Evolutionary conservation across 768 basidiomycete species (phyloP), one percentile per base, ranked within the genome.

Genomic region (Sarcomyxa edulis): DNA sequence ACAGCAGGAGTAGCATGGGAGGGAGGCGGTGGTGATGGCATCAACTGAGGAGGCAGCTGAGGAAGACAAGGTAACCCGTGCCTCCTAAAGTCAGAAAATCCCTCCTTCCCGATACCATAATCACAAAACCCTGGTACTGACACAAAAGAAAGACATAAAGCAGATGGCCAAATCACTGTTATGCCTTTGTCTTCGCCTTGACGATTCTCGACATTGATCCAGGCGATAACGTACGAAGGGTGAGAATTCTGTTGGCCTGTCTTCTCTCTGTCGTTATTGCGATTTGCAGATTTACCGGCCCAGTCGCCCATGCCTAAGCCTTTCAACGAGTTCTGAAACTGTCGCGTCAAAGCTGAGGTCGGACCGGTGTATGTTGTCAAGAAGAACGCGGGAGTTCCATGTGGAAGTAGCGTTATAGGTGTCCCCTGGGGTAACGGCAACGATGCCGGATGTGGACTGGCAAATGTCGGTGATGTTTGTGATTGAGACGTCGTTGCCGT

Each of bases 161-260:
- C 58, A 2, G 71, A 58, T 2, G 88, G 87, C 66, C 86, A 90
- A 45, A 89, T 76, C 34, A 84, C 64, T n/a, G 72, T 65, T 21
- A 85, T 61, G 1, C 86, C 86, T 48, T 87, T 88, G 47, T 86
- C 84, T 54, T 89, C 86, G 22, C 83, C 84, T 46, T 83, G 84
- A 45, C 73, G 79, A 49, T 85, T 85, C 56, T 86, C 76, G 14
- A 89, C 81, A 22, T 69, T 72, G 25, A 88, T 68, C 80, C 81
- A 89, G 3, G 74, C 83, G 37, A 89, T 77, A 31, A 86, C 57
- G 53, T 77, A 86, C 12, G 50, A 44, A 11, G 52, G 35, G 3
- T 23, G 7, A 24, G 32, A 26, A 49, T 34, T 33, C 51, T 26
- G 34, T 35, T 22, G 44, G 33, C 15, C 32, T 38, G 26, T 45